Base-by-base conservation (phyloP, 495 filamentous ascomycete genomes). In the Aeminium ludgeri region DNA sequence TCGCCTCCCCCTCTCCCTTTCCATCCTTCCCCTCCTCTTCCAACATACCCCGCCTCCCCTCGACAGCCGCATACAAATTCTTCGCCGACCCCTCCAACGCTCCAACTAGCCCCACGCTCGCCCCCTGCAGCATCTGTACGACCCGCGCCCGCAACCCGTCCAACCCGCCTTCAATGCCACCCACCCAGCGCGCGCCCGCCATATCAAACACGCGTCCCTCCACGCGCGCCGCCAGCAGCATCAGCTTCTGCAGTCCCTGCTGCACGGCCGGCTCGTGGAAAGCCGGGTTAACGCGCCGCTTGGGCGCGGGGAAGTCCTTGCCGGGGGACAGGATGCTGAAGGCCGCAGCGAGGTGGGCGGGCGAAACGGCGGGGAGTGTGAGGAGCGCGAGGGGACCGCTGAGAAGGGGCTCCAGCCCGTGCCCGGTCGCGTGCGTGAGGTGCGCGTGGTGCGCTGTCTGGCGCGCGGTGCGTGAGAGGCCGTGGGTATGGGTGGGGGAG, bases 91-190 rank as follows among this genome's bases (percentile, higher is more conserved):
- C 74, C 58, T 93, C 85, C 59, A 95, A 56, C 17, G 71, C 66
- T 49, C 57, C 74, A 29, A 82, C 79, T 36, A 95, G 53, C 43
- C 78, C 72, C 28, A 75, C 72, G 25, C 81, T 82, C 50, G 82
- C 68, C 52, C 70, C 73, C 57, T 82, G 76, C 61, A 95, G 62
- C 60, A 87, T 69, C 48, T 55, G 60, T 20, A 93, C 76, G 46
- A 99, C 65, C 66, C 91, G 79, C 20, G 73, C 80, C 43, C 86
- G 70, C 49, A 96, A 65, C 15, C 78, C 76, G 20, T 87, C 83
- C 43, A 94, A 55, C 10, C 86, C 86, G 38, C 78, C 79, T 50
- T 79, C 68, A 53, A 96, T 81, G n/a, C 73, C 69, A 31, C 80
- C 82, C 38, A 96, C 73, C 81, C 82, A 89, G 56, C 75, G 79